Percentiles rank a stretch among this genome's conserved stretches.
Conservation (phyloP, 805 yeast species). For the Candida germanica region DNA sequence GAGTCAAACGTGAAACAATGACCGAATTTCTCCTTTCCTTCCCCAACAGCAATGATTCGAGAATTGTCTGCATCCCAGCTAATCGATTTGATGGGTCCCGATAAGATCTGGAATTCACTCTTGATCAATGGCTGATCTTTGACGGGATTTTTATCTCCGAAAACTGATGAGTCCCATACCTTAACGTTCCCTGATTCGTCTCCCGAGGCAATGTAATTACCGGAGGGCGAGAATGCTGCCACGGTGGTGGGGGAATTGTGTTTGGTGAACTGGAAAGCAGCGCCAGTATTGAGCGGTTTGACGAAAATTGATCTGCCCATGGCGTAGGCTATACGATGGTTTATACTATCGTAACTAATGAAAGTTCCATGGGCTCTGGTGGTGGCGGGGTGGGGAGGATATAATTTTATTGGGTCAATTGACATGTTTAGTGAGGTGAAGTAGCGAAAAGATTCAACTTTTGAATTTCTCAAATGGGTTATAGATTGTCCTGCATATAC, state of each 20-base stretch:
- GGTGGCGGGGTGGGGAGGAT: slow-evolving; percentile 83
- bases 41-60: slow-evolving; percentile 90
- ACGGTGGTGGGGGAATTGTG: slow-evolving; percentile 75
- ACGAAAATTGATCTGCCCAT: slow-evolving; percentile 76
- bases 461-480: not conserved
- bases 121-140: slow-evolving; percentile 45
- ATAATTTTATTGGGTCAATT: slow-evolving; percentile 28
- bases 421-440: slow-evolving; percentile 25
- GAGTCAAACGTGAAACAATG: slow-evolving; percentile 92
- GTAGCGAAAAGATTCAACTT: not conserved
- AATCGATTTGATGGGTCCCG: slow-evolving; percentile 77
- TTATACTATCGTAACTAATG: slow-evolving; percentile 67
- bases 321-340: slow-evolving; percentile 76
- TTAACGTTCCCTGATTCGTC: slow-evolving; percentile 87
- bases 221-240: slow-evolving; percentile 85
- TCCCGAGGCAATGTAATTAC: slow-evolving; percentile 87
- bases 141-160: slow-evolving; percentile 28
- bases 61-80: slow-evolving; percentile 90
- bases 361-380: slow-evolving; percentile 66
- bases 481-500: not conserved
- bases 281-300: slow-evolving; percentile 50
- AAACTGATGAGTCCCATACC: slow-evolving; percentile 67
- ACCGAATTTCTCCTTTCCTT: slow-evolving; percentile 88
- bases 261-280: slow-evolving; percentile 62
- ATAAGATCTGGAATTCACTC: slow-evolving; percentile 75